Evolutionary conservation across 2,329 filamentous ascomycete species (phyloP), one percentile per base, ranked within the genome.

Genomic region (Shiraia bambusicola): DNA sequence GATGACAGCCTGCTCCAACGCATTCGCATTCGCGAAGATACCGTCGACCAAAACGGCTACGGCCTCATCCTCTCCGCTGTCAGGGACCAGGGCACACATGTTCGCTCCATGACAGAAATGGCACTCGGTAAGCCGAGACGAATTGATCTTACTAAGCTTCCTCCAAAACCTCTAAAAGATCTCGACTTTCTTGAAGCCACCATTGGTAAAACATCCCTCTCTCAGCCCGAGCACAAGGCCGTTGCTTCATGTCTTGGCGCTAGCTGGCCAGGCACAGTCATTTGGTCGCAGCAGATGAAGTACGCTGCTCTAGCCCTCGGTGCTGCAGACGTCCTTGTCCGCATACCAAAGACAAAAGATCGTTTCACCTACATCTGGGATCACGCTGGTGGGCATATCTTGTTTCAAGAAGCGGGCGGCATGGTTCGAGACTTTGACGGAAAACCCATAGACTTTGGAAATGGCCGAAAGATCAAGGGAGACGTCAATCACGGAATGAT

Each of bases 351-450:
- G 38, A 68, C 69, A 3, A 50, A 63, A 24, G 59, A 63, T 7
- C 69, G 76, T 47, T 74, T 69, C 33, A 75, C 74, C 1, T 71
- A 72, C 42, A 65, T 78, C n/a, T 80, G 77, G 77, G 78, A 80
- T 56, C 77, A 80, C 59, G 75, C 75, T 1, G 77, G 76, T 4
- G 77, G 76, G 0, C 72, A 76, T 51, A 56, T 80, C 17, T 69
- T 80, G 30, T 74, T 70, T 39, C 59, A 73, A 40, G 77, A 80
- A 53, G 67, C 72, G 2, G 77, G 78, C 6, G 75, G 73, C 7
- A 63, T 69, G 34, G 71, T 80, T 16, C 75, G 69, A 2, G 78
- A 81, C 56, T 58, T 79, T 31, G 60, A 75, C 22, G 77, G 78
- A 2, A 73, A 67, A 26, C 52, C 66, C 3, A 72, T 80, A 25